phyloP scores from a whole-genome alignment of 805 yeast genomes.

The Suhomyces sp. region DNA sequence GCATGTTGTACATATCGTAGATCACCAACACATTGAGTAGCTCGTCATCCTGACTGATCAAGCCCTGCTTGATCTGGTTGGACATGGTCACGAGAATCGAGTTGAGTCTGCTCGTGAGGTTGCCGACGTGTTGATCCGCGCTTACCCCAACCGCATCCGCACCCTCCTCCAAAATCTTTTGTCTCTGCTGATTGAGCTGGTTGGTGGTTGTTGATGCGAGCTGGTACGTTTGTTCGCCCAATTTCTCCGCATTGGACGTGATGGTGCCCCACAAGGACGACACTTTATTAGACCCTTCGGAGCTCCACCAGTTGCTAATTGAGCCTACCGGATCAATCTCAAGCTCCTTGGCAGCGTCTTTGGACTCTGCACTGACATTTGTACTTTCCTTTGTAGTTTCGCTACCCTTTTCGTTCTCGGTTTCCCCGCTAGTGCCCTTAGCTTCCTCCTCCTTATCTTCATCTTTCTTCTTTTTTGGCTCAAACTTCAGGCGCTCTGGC shows the following conservation, averaged over 20 bases:
- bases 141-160: constrained; percentile 13
- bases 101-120: constrained; percentile 29
- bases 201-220: constrained; percentile 45
- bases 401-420: background rate
- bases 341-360: constrained; percentile 15
- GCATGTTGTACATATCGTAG: constrained; percentile 61
- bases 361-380: background rate
- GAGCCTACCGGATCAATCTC: constrained; percentile 61
- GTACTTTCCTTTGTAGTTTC: background rate
- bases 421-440: background rate
- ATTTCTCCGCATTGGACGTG: constrained; percentile 45
- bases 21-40: constrained; percentile 45
- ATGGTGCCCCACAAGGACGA: constrained; percentile 69
- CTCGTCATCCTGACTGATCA: constrained; percentile 53
- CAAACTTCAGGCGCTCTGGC: constrained; percentile 25
- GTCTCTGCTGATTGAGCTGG: constrained; percentile 39
- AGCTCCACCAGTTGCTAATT: constrained; percentile 72
- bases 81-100: constrained; percentile 35
- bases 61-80: constrained; percentile 48
- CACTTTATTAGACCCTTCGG: constrained; percentile 64
- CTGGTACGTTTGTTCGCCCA: constrained; percentile 51
- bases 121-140: constrained; percentile 24
- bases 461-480: constrained; percentile 26
- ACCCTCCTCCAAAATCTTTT: constrained; percentile 28
- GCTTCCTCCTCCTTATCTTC: constrained; percentile 4